Base-by-base conservation (phyloP, 192 early-diverging fungal genomes). In the Entomortierella beljakovae region DNA sequence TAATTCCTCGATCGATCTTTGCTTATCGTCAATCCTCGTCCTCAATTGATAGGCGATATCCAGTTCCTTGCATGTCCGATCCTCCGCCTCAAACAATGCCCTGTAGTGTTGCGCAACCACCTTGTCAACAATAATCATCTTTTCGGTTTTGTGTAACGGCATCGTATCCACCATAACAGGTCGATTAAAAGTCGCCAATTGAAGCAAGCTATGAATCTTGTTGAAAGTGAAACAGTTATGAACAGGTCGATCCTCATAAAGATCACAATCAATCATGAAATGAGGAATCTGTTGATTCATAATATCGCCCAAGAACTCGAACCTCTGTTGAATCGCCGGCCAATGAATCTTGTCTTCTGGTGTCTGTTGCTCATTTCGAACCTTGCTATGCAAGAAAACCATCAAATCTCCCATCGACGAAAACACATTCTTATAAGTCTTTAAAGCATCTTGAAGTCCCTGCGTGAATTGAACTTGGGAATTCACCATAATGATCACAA, bases 341-440 rank as follows among this genome's bases (percentile, higher is more conserved):
- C 33, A 37, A 20, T 22, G 20, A 38, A 13, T 18, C 10, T 32
- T 38, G n/a, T 58, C 35, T 38, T 6, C 16, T 0, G 57, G 34
- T 16, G 35, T 58, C 34, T 58, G 57, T 11, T 58, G 33, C 38
- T 58, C 32, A 23, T 37, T 33, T 6, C n/a, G n/a, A 20, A 31
- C 34, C 38, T 58, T 58, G 13, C 16, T 58, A 58, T 58, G 57
- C 31, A 58, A 29, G 33, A 58, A 58, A 5, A 34, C 22, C 31
- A 58, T 37, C n/a, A 58, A 1, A 10, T 34, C 35, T 22, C 33
- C 22, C 57, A 58, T 58, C 3, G 10, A 20, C 22, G 57, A 58
- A 58, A 58, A 58, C 16, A 58, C 33, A 4, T 34, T 58, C 22
- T 22, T 23, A 26, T 58, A 58, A 2, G 31, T 38, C 34, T n/a